These are phyloP conservation scores for Mortierella sp. DNA, from an alignment of 371 early-diverging fungal genomes.

Conservation along the genomic window DNA sequence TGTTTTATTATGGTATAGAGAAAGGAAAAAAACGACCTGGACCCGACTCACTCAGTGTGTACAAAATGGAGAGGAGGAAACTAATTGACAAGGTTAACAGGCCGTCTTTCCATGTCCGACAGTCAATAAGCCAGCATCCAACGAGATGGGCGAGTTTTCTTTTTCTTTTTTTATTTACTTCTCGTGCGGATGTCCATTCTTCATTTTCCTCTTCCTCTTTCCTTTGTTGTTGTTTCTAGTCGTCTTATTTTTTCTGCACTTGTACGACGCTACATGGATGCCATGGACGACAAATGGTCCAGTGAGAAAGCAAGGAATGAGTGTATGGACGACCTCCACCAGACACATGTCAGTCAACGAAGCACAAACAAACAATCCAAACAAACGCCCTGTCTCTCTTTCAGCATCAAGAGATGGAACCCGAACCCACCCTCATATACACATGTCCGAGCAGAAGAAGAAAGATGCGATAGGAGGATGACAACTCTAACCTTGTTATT, in stretches of 20 bases:
- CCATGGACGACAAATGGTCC: neutral
- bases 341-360: conserved; percentile 1
- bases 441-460: neutral
- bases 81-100: neutral
- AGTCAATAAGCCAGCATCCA: neutral
- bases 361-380: neutral
- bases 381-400: neutral
- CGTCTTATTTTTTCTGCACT: neutral
- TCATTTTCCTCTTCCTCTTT: neutral
- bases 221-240: neutral
- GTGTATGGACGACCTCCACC: conserved; percentile 3
- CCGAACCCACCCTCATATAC: neutral
- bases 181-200: neutral
- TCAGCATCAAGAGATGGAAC: neutral
- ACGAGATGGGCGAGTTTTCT: neutral
- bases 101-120: neutral
- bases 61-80: neutral
- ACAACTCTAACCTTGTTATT: conserved; percentile 7
- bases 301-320: neutral
- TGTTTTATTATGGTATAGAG: neutral
- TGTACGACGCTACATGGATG: neutral
- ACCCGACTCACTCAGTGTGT: neutral
- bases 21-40: neutral
- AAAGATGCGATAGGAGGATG: neutral
- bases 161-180: neutral